Evolutionary conservation across 306 rosid genomes (phyloP).

Genomic region (barrel medic (Medicago truncatula)): DNA sequence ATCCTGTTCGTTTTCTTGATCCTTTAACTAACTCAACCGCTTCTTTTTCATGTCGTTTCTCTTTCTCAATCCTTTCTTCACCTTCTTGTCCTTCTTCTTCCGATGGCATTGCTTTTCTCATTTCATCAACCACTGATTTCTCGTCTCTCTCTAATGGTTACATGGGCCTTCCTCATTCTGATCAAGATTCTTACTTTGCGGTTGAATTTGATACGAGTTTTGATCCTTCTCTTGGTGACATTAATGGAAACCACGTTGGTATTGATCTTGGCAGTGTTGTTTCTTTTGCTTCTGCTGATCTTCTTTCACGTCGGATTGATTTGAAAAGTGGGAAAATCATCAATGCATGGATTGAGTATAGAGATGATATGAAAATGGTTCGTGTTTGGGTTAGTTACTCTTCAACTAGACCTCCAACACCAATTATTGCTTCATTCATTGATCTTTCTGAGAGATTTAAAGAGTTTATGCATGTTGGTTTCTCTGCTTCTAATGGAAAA

Average conservation of each 20-base stretch:
- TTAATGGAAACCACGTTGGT: constrained; percentile 69
- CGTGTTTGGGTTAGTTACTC: constrained; percentile 74
- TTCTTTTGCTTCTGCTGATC: constrained; percentile 63
- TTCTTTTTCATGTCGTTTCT: constrained; percentile 70
- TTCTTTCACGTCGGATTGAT: constrained; percentile 57
- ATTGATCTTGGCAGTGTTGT: constrained; percentile 51
- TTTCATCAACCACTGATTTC: constrained; percentile 50
- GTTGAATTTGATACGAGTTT: constrained; percentile 77
- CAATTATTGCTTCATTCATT: constrained; percentile 60
- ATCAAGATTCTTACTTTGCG: constrained; percentile 63
- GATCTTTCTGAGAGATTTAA: constrained; percentile 64
- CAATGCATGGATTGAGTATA: constrained; percentile 81
- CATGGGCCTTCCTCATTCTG: constrained; percentile 65
- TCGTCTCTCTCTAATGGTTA: constrained; percentile 51
- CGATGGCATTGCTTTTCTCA: constrained; percentile 77
- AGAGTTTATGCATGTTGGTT: constrained; percentile 81
- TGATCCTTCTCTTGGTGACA: constrained; percentile 69
- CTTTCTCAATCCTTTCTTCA: constrained; percentile 68
- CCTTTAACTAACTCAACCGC: constrained; percentile 57
- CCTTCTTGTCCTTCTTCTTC: constrained; percentile 57
- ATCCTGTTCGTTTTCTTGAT: constrained; percentile 83
- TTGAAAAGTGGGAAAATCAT: constrained; percentile 64
- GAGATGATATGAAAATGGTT: constrained; percentile 57
- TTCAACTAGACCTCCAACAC: constrained; percentile 54
- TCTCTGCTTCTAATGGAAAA: constrained; percentile 74